These are phyloP conservation scores for Biscogniauxia sp. DNA, from an alignment of 2,329 filamentous ascomycete species.

Conservation along the genomic window DNA sequence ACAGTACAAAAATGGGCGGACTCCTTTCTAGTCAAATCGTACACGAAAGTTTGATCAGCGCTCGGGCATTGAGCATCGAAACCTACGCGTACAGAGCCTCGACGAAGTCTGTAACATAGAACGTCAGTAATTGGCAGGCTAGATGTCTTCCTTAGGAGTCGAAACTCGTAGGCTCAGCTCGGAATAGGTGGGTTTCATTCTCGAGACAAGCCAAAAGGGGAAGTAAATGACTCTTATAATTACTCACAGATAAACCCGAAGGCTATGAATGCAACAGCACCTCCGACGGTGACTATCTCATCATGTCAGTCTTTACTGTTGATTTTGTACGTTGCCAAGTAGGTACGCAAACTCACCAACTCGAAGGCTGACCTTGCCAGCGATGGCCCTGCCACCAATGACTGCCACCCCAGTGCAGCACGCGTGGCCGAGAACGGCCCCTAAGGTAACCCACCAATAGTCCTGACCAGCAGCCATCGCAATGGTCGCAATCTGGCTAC, in stretches of 20 bases:
- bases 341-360: constrained; percentile 67
- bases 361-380: constrained; percentile 89
- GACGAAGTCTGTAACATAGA: constrained; percentile 53
- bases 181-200: too few species aligned
- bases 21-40: background rate
- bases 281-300: constrained; percentile 80
- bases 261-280: constrained; percentile 82
- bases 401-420: constrained; percentile 91
- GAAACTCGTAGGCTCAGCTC: too few species aligned
- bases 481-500: constrained; percentile 96
- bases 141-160: too few species aligned
- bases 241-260: constrained; percentile 75
- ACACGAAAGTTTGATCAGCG: background rate
- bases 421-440: constrained; percentile 81
- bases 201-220: too few species aligned
- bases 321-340: background rate
- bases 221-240: too few species aligned
- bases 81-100: constrained; percentile 65
- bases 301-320: constrained; percentile 11
- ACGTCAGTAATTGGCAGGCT: too few species aligned
- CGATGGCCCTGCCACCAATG: constrained; percentile 86
- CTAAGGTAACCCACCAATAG: constrained; percentile 97
- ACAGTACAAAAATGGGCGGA: constrained; percentile 8
- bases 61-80: background rate
- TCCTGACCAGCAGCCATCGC: constrained; percentile 98